Evolutionary conservation across 345 rosid species (phyloP), one percentile per base, ranked within the genome.

Genomic region (Gossypium raimondii): DNA sequence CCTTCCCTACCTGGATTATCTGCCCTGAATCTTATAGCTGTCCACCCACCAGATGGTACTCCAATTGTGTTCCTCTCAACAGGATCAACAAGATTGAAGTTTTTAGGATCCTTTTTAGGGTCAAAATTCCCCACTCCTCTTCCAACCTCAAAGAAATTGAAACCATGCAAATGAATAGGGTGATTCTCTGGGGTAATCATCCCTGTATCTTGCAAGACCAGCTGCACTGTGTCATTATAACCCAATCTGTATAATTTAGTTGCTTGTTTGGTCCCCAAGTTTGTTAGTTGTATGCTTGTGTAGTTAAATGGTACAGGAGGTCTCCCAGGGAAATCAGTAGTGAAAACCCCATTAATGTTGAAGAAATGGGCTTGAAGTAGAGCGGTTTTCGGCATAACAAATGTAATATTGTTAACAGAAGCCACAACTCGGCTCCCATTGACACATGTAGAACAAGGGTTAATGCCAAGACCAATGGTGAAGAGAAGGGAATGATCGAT

Each of bases 11-110:
- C 98, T 73, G 97, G 98, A 82, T 94, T 94, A 56, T 94, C 98
- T 7, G 98, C 97, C 48, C 82, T 78, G 77, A 94, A 94, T 73
- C 98, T 84, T 41, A 92, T 84, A 1, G 97, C 98, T 5, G 85
- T 70, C 94, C 98, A 94, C n/a, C 98, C 98, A 45, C 98, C 97
- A 11, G 95, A 75, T 25, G 98, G 98, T 55, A 92, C 94, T 2
- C 93, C 88, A 1, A 88, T 70, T 2, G 98, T 94, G 78, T 94
- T 94, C 77, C 98, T 87, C 87, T 94, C 97, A 34, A 92, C 97
- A 1, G 98, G 98, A 75, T 94, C 98, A 50, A 85, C 84, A 4
- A 94, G 94, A 70, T 90, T 92, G 77, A 90, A 94, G 4, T 79
- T 86, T 64, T 86, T 85, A 0, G 92, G 82, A 73, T 92, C 93